Percentiles rank a stretch among this genome's conserved stretches.
Conservation (phyloP, 1,139 yeast species). For the Yamadazyma taylorii region DNA sequence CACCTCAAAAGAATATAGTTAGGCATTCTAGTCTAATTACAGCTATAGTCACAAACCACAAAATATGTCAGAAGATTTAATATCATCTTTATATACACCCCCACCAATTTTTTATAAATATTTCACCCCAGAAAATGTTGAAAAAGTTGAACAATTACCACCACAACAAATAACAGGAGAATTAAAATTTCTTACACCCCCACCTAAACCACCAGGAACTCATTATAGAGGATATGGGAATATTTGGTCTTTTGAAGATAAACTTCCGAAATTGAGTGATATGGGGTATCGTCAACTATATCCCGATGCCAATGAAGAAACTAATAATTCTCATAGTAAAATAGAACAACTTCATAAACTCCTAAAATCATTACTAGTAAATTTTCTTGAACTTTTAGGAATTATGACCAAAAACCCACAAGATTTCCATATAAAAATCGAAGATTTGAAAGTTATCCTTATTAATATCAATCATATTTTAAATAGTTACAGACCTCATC, state of each 20-base stretch:
- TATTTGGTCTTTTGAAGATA: conserved; percentile 76
- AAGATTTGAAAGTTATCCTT: conserved; percentile 68
- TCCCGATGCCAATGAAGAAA: conserved; percentile 40
- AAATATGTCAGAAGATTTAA: conserved; percentile 35
- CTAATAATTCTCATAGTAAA: conserved; percentile 51
- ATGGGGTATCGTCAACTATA: conserved; percentile 72
- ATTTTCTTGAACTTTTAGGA: conserved; percentile 73
- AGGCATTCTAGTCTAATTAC: too few relatives aligned
- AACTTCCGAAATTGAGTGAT: conserved; percentile 63
- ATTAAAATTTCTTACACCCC: conserved; percentile 62
- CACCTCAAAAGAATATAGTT: too few relatives aligned
- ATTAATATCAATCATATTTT: conserved; percentile 82
- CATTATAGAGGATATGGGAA: conserved; percentile 80
- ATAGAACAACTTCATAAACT: conserved; percentile 68
- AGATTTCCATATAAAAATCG: conserved; percentile 63
- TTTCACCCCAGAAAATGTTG: conserved; percentile 63
- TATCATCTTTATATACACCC: conserved; percentile 77
- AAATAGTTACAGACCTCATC: conserved; percentile 88
- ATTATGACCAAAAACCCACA: conserved; percentile 70
- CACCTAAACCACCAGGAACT: conserved; percentile 56
- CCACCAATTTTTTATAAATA: conserved; percentile 76
- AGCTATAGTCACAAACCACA: not conserved
- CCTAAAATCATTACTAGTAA: conserved; percentile 65
- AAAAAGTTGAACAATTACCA: conserved; percentile 28
- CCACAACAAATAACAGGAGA: conserved; percentile 30